phyloP scores from a whole-genome alignment of 495 filamentous ascomycete species.

The Penicillium lagena region DNA sequence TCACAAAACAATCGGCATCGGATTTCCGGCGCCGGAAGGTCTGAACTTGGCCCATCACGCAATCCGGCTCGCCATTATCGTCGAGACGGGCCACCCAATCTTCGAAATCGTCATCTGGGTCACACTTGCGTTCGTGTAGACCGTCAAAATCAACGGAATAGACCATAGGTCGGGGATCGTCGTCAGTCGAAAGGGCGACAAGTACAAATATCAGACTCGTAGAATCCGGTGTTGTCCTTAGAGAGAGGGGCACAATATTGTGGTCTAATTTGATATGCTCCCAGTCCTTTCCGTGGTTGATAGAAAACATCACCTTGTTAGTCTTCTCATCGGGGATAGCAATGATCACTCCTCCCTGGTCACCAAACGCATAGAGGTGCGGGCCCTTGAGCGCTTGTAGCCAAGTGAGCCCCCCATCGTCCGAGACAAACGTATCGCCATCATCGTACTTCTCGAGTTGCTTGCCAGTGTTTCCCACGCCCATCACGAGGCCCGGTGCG shows the following conservation, averaged over 20 bases:
- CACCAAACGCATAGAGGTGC: conserved; percentile 93
- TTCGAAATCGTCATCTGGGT: conserved; percentile 67
- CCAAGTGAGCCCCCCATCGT: conserved; percentile 88
- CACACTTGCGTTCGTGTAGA: conserved; percentile 75
- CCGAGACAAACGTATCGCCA: conserved; percentile 77
- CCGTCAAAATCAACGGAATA: conserved; percentile 76
- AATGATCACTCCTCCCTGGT: conserved; percentile 79
- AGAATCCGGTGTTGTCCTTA: conserved; percentile 86
- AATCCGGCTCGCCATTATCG: conserved; percentile 71
- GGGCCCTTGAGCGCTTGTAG: conserved; percentile 63
- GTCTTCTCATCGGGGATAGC: conserved; percentile 65
- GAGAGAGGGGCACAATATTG: conserved; percentile 53
- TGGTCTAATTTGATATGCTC: conserved; percentile 54
- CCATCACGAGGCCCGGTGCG: conserved; percentile 89
- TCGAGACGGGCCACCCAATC: conserved; percentile 79
- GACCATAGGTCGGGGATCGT: conserved; percentile 44
- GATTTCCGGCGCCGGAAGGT: conserved; percentile 74
- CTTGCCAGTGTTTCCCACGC: conserved; percentile 79
- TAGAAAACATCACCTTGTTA: conserved; percentile 68
- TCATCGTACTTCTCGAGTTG: conserved; percentile 58
- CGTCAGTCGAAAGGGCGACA: conserved; percentile 41
- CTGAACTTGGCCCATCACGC: conserved; percentile 93
- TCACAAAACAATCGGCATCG: conserved; percentile 82
- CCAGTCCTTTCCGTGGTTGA: conserved; percentile 85
- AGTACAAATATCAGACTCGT: conserved; percentile 86